Conservation (phyloP, 768 basidiomycete species). For the Heimioporus sp. region DNA sequence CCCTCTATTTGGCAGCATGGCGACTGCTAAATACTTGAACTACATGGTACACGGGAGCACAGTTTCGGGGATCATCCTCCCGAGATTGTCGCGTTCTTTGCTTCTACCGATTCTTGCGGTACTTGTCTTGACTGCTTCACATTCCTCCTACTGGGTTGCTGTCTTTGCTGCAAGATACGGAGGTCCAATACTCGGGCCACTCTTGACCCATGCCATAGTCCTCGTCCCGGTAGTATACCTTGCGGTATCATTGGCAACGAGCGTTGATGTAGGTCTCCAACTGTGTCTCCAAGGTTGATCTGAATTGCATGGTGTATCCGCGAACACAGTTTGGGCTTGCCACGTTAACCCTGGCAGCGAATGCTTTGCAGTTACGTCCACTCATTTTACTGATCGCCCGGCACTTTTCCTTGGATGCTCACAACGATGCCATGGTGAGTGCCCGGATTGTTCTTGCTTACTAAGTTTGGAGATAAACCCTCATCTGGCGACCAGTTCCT, state of each 20-base stretch:
- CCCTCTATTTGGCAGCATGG: slow-evolving; percentile 66
- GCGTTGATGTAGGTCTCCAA: slow-evolving; percentile 36
- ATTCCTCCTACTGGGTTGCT: slow-evolving; percentile 66
- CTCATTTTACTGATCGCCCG: slow-evolving; percentile 13
- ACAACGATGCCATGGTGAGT: slow-evolving; percentile 23
- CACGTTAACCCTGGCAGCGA: slow-evolving; percentile 23
- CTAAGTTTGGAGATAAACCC: slow-evolving; percentile 1
- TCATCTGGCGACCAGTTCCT: slow-evolving; percentile 19
- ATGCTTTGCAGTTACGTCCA: slow-evolving; percentile 25
- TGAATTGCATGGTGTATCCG: neutral
- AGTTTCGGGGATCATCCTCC: slow-evolving; percentile 31
- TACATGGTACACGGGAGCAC: slow-evolving; percentile 39
- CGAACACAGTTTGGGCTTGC: slow-evolving; percentile 21
- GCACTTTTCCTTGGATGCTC: slow-evolving; percentile 18
- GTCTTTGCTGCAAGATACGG: slow-evolving; percentile 54
- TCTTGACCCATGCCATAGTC: slow-evolving; percentile 53
- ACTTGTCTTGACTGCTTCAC: slow-evolving; percentile 48
- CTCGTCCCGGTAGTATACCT: slow-evolving; percentile 57
- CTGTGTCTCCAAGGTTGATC: neutral
- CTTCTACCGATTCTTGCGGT: slow-evolving; percentile 35
- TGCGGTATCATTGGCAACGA: slow-evolving; percentile 45
- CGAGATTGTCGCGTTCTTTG: slow-evolving; percentile 25
- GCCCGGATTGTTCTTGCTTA: neutral
- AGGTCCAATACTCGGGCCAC: slow-evolving; percentile 55
- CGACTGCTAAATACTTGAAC: slow-evolving; percentile 49